Evolutionary conservation across 1,139 yeast genomes (phyloP).

Genomic region (Candida sanyaensis): DNA sequence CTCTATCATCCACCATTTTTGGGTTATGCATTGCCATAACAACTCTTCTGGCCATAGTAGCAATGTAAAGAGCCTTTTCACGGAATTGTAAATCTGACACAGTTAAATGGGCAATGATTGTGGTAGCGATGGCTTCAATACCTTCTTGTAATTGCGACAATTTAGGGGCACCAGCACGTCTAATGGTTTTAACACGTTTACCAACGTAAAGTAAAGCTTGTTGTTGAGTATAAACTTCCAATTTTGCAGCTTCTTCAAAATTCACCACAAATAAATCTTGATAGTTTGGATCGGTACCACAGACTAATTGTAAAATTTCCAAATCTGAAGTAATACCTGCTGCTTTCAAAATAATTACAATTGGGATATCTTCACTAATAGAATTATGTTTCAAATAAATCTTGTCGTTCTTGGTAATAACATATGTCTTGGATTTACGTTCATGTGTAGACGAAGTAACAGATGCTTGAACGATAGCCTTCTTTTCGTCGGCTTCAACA

Average conservation of each 20-base stretch:
- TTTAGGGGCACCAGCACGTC: slow-evolving; percentile 84
- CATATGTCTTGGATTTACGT: slow-evolving; percentile 95
- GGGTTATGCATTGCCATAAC: slow-evolving; percentile 95
- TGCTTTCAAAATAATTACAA: slow-evolving; percentile 89
- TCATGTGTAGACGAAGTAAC: slow-evolving; percentile 98
- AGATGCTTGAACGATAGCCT: slow-evolving; percentile 92
- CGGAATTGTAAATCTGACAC: slow-evolving; percentile 86
- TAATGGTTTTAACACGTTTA: slow-evolving; percentile 83
- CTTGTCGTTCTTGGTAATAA: slow-evolving; percentile 85
- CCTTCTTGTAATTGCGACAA: slow-evolving; percentile 88
- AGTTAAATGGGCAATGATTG: slow-evolving; percentile 92
- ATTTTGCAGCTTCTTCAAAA: slow-evolving; percentile 88
- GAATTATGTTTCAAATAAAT: slow-evolving; percentile 94
- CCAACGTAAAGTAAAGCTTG: slow-evolving; percentile 94
- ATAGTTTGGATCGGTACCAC: slow-evolving; percentile 84
- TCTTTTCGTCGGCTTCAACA: slow-evolving; percentile 95
- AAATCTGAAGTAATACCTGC: slow-evolving; percentile 93
- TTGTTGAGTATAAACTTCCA: slow-evolving; percentile 86
- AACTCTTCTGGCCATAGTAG: slow-evolving; percentile 95
- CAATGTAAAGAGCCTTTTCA: slow-evolving; percentile 91
- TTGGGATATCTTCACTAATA: slow-evolving; percentile 92
- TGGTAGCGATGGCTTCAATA: slow-evolving; percentile 94
- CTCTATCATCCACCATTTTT: slow-evolving; percentile 95
- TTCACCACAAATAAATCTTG: slow-evolving; percentile 92
- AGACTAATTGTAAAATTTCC: slow-evolving; percentile 90